Evolutionary conservation across 75 land plant species (phyloP), one percentile per base, ranked within the genome.

Genomic region (Pinus tabuliformis): DNA sequence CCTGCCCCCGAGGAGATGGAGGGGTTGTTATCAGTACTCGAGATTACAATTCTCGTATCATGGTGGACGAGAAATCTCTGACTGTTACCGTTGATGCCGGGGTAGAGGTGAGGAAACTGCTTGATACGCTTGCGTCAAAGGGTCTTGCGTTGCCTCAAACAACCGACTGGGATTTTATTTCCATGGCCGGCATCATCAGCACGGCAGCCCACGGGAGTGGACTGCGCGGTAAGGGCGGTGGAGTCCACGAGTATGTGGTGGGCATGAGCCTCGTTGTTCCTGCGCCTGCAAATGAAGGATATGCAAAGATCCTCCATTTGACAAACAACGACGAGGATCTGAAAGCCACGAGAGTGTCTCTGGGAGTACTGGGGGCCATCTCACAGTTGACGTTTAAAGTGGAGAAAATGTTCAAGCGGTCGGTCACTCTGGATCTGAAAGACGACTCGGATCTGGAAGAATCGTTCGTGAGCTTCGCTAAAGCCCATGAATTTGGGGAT

Each of bases 151-250:
- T 87, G 20, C 76, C 83, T 4, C 66, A 81, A 20, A 36, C 81
- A 30, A 86, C 89, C 3, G 84, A 87, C 78, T 87, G 86, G 89
- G 79, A 56, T 20, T 86, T 83, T 4, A 28, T 87, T 54, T 77
- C 83, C 28, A 14, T 87, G 42, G 83, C 80, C 21, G 89, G 89
- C 26, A 7, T 87, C 58, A 18, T 87, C 3, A 63, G 83, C 37
- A 84, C 89, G 36, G 89, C 87, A n/a, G 79, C 83, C 57, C 89
- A 87, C 60, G 87, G 87, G 6, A 85, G 81, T 72, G 76, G 85
- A 13, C 20, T 82, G 9, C 72, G 70, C 24, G 86, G 84, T 37
- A 85, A 79, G 59, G 87, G 87, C 24, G 56, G 68, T n/a, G 84
- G 81, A 6, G 78, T 82, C 59, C 81, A 85, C 56, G 87, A 85